These are phyloP conservation scores for Biscogniauxia marginata DNA, from an alignment of 2,329 filamentous ascomycete genomes.

Conservation along the genomic window DNA sequence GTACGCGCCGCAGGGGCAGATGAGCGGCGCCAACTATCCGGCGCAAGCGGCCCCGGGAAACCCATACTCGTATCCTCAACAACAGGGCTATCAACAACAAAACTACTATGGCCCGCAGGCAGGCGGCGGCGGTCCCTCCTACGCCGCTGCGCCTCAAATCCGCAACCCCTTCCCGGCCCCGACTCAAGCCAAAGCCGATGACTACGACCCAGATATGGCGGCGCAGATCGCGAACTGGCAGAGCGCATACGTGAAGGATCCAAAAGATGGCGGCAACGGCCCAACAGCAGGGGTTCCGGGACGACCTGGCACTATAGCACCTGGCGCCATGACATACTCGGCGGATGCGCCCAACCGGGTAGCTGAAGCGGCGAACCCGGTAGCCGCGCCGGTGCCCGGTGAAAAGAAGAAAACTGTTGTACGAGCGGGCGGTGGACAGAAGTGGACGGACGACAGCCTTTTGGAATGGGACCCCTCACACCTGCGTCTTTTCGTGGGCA, in stretches of 20 bases:
- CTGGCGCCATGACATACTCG: slow-evolving; percentile 41
- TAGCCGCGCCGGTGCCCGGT: slow-evolving; percentile 45
- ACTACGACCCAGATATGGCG: slow-evolving; percentile 76
- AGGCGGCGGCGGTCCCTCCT: slow-evolving; percentile 38
- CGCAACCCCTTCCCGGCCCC: slow-evolving; percentile 78
- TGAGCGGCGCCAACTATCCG: slow-evolving; percentile 18
- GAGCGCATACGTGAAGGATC: slow-evolving; percentile 69
- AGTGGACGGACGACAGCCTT: slow-evolving; percentile 84
- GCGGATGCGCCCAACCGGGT: slow-evolving; percentile 29
- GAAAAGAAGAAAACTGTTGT: slow-evolving; percentile 83
- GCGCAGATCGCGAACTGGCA: slow-evolving; percentile 95
- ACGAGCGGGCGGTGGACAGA: slow-evolving; percentile 84
- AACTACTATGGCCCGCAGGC: slow-evolving; percentile 33
- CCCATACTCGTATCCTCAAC: slow-evolving; percentile 30
- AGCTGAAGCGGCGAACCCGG: slow-evolving; percentile 38
- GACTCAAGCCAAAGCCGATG: slow-evolving; percentile 42
- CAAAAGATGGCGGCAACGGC: slow-evolving; percentile 49
- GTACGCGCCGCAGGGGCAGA: slow-evolving; percentile 31
- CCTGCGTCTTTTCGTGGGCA: slow-evolving; percentile 93
- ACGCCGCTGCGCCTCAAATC: slow-evolving; percentile 64
- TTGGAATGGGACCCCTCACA: slow-evolving; percentile 96
- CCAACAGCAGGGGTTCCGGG: slow-evolving; percentile 33
- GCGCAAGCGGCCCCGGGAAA: slow-evolving; percentile 11
- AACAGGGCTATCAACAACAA: slow-evolving; percentile 31
- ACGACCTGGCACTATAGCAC: slow-evolving; percentile 38